These are phyloP conservation scores for Pichia sp. DNA, from an alignment of 1,139 yeast genomes.

Conservation along the genomic window DNA sequence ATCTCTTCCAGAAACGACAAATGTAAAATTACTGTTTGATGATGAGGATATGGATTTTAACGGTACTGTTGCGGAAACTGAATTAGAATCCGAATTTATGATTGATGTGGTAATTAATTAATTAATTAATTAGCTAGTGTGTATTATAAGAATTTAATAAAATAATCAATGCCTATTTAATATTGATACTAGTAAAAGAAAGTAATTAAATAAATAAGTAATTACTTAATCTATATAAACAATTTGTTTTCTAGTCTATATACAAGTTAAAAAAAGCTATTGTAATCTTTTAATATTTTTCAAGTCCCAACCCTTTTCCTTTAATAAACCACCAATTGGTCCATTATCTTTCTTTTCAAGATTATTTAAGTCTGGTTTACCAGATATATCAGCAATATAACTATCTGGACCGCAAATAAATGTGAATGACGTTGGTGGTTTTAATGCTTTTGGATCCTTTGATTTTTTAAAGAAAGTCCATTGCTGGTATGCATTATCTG, in stretches of 20 bases:
- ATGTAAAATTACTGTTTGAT: conserved; percentile 56
- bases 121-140: not conserved
- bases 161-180: not conserved
- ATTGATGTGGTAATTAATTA: conserved; percentile 37
- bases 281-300: conserved; percentile 54
- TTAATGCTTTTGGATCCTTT: not conserved
- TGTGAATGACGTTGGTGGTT: conserved; percentile 43
- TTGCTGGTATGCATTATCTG: conserved; percentile 48
- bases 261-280: conserved; percentile 25
- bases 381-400: conserved; percentile 66
- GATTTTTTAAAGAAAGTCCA: conserved; percentile 20
- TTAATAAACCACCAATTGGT: conserved; percentile 62
- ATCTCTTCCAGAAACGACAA: conserved; percentile 30
- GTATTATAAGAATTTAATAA: not conserved
- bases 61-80: conserved; percentile 58
- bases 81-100: conserved; percentile 73
- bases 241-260: no score
- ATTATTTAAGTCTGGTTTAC: conserved; percentile 50
- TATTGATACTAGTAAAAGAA: no score
- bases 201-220: no score
- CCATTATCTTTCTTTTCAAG: conserved; percentile 44
- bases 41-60: conserved; percentile 56
- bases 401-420: conserved; percentile 92
- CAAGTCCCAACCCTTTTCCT: conserved; percentile 61
- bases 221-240: no score